phyloP scores from a whole-genome alignment of 139 green algal genomes.

The Ettlia oleoabundans region DNA sequence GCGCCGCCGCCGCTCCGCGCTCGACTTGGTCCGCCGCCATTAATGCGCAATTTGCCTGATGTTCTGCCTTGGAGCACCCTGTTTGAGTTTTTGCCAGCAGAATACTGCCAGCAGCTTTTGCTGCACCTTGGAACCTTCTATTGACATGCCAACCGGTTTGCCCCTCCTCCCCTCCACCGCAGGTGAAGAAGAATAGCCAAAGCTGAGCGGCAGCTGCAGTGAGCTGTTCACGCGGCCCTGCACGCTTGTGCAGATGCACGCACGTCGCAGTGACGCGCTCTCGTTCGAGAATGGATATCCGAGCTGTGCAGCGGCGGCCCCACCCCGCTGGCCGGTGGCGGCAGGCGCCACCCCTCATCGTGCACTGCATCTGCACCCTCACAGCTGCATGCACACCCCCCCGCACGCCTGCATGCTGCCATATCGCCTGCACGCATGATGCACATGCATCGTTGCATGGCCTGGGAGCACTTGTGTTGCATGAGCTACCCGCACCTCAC shows the following conservation, averaged over 20 bases:
- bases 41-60: too few relatives aligned
- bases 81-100: too few relatives aligned
- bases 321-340: background rate
- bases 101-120: too few relatives aligned
- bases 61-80: too few relatives aligned
- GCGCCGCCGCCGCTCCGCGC: too few relatives aligned
- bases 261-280: constrained; percentile 21
- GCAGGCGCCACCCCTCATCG: background rate
- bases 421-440: background rate
- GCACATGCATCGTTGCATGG: background rate
- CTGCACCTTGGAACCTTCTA: too few relatives aligned
- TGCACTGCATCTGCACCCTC: background rate
- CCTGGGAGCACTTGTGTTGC: background rate
- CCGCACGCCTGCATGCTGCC: background rate
- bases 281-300: constrained; percentile 17
- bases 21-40: too few relatives aligned
- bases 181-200: constrained; percentile 29
- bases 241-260: too few relatives aligned
- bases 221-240: too few relatives aligned
- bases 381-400: background rate
- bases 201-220: constrained; percentile 14
- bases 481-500: background rate
- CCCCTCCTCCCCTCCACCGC: background rate
- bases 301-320: background rate
- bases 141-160: too few relatives aligned